These are phyloP conservation scores for Alternaria panax DNA, from an alignment of 2,329 filamentous ascomycete genomes.

Conservation along the genomic window DNA sequence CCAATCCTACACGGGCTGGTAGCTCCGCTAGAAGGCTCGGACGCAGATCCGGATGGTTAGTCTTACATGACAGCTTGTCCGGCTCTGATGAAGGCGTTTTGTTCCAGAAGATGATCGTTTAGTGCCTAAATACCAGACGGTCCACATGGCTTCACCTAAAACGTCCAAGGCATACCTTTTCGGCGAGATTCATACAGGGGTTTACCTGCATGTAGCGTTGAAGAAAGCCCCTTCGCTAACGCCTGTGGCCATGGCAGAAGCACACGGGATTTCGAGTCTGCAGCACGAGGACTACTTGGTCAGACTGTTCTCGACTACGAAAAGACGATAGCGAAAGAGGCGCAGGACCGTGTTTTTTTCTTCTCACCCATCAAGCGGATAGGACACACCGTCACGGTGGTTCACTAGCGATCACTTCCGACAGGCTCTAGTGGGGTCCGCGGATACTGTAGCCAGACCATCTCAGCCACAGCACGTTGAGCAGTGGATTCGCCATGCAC, in stretches of 20 bases:
- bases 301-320: slow-evolving; percentile 12
- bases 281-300: slow-evolving; percentile 27
- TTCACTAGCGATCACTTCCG: slow-evolving; percentile 12
- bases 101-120: slow-evolving; percentile 28
- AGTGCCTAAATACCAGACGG: slow-evolving; percentile 17
- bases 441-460: slow-evolving; percentile 16
- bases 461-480: slow-evolving; percentile 24
- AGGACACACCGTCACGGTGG: slow-evolving; percentile 19
- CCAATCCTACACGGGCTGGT: slow-evolving; percentile 26
- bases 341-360: slow-evolving; percentile 15
- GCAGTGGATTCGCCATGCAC: slow-evolving; percentile 29
- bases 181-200: slow-evolving; percentile 30
- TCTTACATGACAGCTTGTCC: slow-evolving; percentile 19
- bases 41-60: slow-evolving; percentile 41
- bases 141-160: slow-evolving; percentile 28
- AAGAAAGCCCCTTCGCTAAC: slow-evolving; percentile 26
- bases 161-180: slow-evolving; percentile 22
- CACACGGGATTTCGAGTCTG: slow-evolving; percentile 21
- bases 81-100: slow-evolving; percentile 24
- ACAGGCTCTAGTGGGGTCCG: background rate
- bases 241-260: slow-evolving; percentile 27
- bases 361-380: slow-evolving; percentile 17
- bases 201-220: slow-evolving; percentile 26
- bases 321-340: slow-evolving; percentile 27
- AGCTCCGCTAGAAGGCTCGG: slow-evolving; percentile 33